Base-by-base conservation (phyloP, 495 filamentous ascomycete species). In the Hypoxylon trugodes region DNA sequence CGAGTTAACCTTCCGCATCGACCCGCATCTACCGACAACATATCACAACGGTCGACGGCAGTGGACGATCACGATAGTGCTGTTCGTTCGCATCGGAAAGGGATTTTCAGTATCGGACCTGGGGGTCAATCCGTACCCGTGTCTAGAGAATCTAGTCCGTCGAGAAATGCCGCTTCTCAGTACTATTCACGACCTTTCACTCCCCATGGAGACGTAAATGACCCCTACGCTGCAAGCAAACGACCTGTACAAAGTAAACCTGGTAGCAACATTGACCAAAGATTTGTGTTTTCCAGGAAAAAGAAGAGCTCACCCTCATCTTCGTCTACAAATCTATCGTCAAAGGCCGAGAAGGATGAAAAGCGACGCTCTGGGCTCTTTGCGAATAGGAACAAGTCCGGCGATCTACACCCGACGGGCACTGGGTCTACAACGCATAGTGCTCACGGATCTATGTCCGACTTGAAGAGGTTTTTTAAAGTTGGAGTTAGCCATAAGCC, bases 401-500 rank as follows among this genome's bases (percentile, higher is more conserved):
- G 52, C 4, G 70, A 72, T 24, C 61, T 71, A n/a, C 61, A 69
- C 57, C 53, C 74, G 48, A 54, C 63, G 74, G 62, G 70, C 73
- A 63, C 74, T 75, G 68, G 61, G 62, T 82, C 38, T 63, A 87
- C 55, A 79, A 90, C 53, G 77, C 80, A 81, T 48, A 85, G 79
- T 59, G 79, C 81, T 49, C 91, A 93, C 55, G 88, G 90, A 21
- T 97, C 96, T 5, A 97, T 98, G 92, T 87, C 88, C 6, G 93
- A 98, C 53, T 73, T 98, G 56, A 98, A 96, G 75, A 82, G 96
- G 12, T 98, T 98, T 72, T 96, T 98, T 80, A 87, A 86, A 61
- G 71, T 87, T 57, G 84, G 86, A 21, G 81, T 81, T 36, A 81
- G 79, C 64, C 81, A 85, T 74, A 90, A 87, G 68, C 76, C 78